Evolutionary conservation across 306 rosid species (phyloP), one percentile per base, ranked within the genome.

Genomic region (Casuarina equisetifolia): DNA sequence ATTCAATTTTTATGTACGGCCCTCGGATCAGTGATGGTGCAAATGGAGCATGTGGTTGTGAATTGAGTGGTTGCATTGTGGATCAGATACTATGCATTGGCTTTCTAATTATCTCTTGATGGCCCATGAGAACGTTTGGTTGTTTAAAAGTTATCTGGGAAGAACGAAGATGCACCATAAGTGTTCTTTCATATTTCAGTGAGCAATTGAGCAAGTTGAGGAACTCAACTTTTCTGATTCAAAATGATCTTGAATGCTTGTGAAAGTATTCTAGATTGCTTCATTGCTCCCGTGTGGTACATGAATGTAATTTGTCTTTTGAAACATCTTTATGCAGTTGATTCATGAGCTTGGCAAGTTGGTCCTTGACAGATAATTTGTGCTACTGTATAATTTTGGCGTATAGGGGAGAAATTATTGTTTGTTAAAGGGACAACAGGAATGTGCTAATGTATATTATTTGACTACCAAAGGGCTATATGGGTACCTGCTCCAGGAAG

Each of bases 51-150:
- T 45, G 61, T 20, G 38, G 12, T 74, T 83, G 64, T 73, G 81
- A 17, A 19, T 48, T 72, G 61, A 63, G 46, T 53, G 62, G 55
- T 70, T 51, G 69, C 78, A 85, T 81, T 81, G 80, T 79, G 73
- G 61, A 81, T 76, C 69, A 76, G 25, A 35, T 63, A 39, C 74
- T 74, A 43, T 69, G 45, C 13, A 52, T 64, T 49, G 46, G 1
- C 57, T 79, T 55, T 79, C 62, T 10, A 69, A 70, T 43, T 38
- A 49, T 54, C 39, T 76, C 75, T 64, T 4, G 51, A 67, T 78
- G 62, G 75, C 57, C 78, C 54, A n/a, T 51, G 66, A 51, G 49
- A 32, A 72, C 67, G 3, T 81, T 45, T 8, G 48, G 35, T 45
- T 74, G 74, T 52, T 72, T 78, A 54, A 49, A 10, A 72, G 55